phyloP scores from a whole-genome alignment of 441 rosid species.

The Theobroma grandiflorum region DNA sequence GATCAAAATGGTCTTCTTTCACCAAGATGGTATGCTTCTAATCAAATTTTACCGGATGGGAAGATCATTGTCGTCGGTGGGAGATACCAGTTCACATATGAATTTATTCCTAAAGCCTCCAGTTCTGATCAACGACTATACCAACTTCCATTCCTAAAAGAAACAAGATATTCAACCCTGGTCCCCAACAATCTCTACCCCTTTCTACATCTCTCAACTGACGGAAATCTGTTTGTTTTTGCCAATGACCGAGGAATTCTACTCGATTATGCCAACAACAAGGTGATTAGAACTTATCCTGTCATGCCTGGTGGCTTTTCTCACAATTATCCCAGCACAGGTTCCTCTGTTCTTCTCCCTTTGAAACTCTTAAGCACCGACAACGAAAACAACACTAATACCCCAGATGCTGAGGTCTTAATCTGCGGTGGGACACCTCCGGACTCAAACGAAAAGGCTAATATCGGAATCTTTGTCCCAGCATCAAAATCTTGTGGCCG shows the following conservation, averaged over 20 bases:
- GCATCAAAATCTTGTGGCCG: slow-evolving; percentile 45
- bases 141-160: slow-evolving; percentile 39
- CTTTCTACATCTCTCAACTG: slow-evolving; percentile 51
- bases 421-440: slow-evolving; percentile 49
- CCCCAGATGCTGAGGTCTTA: slow-evolving; percentile 41
- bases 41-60: slow-evolving; percentile 44
- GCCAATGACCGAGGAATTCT: slow-evolving; percentile 60
- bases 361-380: slow-evolving; percentile 29
- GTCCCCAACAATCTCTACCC: slow-evolving; percentile 56
- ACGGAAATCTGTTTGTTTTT: slow-evolving; percentile 60
- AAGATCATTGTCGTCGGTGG: slow-evolving; percentile 47
- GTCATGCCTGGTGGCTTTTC: slow-evolving; percentile 55
- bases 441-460: slow-evolving; percentile 39
- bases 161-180: slow-evolving; percentile 27
- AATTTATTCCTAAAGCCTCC: slow-evolving; percentile 40
- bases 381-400: not conserved
- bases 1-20: slow-evolving; percentile 27
- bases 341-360: slow-evolving; percentile 64
- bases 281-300: slow-evolving; percentile 49
- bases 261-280: slow-evolving; percentile 45
- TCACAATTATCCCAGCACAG: slow-evolving; percentile 62
- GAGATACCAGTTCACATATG: slow-evolving; percentile 38
- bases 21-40: slow-evolving; percentile 50
- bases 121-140: slow-evolving; percentile 19
- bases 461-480: slow-evolving; percentile 31